Percentiles rank a stretch among this genome's conserved stretches.
These are phyloP conservation scores for Paxillus rubicundulus DNA, from an alignment of 768 basidiomycete genomes.

Conservation along the genomic window DNA sequence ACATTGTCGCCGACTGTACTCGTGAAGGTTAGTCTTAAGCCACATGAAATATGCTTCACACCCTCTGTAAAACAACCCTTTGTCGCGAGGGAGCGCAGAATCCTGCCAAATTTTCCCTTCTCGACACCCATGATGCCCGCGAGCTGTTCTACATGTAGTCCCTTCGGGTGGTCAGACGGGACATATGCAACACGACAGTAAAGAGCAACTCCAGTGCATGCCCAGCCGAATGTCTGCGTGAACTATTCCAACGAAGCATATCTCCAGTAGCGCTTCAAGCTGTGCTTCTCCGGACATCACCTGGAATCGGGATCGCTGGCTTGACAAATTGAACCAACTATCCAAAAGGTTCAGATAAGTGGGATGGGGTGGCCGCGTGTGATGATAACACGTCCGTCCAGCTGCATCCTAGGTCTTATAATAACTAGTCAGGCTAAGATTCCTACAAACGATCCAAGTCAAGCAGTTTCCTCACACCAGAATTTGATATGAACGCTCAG, in stretches of 20 bases:
- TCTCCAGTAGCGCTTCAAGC: conserved; percentile 18
- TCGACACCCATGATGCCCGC: conserved; percentile 10
- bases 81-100: not conserved
- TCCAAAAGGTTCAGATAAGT: too few relatives aligned
- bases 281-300: conserved; percentile 9
- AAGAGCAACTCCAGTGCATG: conserved; percentile 10
- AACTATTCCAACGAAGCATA: not conserved
- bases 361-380: too few relatives aligned
- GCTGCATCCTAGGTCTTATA: too few relatives aligned
- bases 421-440: too few relatives aligned
- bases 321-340: too few relatives aligned
- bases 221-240: conserved; percentile 9
- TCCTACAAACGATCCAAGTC: too few relatives aligned
- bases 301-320: too few relatives aligned
- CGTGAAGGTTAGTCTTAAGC: too few relatives aligned
- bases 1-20: conserved; percentile 15
- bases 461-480: too few relatives aligned
- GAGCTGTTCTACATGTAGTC: conserved; percentile 16
- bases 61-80: not conserved
- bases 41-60: not conserved
- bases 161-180: conserved; percentile 11
- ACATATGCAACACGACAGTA: conserved; percentile 13
- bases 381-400: too few relatives aligned
- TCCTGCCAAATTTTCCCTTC: conserved; percentile 9
- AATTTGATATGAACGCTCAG: too few relatives aligned